phyloP scores from a whole-genome alignment of 2,329 filamentous ascomycete genomes.

The Fusarium albidum region DNA sequence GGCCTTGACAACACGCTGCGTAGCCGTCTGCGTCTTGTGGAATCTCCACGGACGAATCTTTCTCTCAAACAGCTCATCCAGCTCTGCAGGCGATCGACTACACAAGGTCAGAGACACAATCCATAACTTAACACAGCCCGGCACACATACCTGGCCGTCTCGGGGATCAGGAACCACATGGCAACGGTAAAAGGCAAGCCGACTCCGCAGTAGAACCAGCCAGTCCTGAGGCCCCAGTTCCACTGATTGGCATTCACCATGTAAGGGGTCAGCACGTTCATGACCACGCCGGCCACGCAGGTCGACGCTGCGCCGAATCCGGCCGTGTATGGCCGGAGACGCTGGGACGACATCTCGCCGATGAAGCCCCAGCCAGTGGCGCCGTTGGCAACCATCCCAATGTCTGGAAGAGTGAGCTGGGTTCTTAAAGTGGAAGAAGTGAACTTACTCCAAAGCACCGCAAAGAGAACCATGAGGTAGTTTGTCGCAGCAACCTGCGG shows the following conservation, averaged over 20 bases:
- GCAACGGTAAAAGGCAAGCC: constrained; percentile 36
- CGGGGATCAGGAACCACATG: constrained; percentile 42
- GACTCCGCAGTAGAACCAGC: constrained; percentile 42
- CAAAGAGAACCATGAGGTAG: constrained; percentile 23
- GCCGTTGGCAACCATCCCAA: constrained; percentile 13
- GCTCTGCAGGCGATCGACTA: constrained; percentile 40
- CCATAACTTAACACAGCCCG: neutral
- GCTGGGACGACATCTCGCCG: constrained; percentile 47
- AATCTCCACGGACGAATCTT: constrained; percentile 29
- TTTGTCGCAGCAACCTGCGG: constrained; percentile 9
- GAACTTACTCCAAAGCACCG: constrained; percentile 22
- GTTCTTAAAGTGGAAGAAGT: too few relatives aligned
- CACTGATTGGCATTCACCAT: constrained; percentile 45
- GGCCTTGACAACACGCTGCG: constrained; percentile 4
- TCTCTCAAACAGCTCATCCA: constrained; percentile 43
- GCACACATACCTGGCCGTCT: constrained; percentile 33
- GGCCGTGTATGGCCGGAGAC: constrained; percentile 43
- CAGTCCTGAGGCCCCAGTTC: constrained; percentile 44
- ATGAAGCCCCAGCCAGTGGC: constrained; percentile 40
- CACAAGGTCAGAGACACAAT: neutral
- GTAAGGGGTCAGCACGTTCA: constrained; percentile 41
- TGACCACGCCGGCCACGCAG: constrained; percentile 36
- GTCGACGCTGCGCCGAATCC: constrained; percentile 41
- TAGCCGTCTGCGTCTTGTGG: constrained; percentile 13
- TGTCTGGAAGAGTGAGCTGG: too few relatives aligned